Evolutionary conservation across 2,329 filamentous ascomycete genomes (phyloP).

Genomic region (Coniella lustricola): DNA sequence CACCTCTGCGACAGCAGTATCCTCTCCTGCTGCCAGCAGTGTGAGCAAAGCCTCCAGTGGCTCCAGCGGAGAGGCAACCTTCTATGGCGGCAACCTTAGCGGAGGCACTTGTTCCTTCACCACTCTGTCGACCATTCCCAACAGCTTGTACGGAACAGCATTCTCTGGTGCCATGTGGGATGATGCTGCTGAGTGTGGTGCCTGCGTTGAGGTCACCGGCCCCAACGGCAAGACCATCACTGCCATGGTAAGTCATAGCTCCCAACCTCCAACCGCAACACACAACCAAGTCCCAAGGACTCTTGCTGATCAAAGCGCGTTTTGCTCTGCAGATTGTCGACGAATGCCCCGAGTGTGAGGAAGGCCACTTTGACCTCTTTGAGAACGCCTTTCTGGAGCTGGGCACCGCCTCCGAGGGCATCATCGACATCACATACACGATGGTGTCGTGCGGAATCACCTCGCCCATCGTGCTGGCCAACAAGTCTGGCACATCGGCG

Average conservation of each 20-base stretch:
- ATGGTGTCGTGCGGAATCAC: constrained; percentile 35
- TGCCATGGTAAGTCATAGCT: constrained; percentile 52
- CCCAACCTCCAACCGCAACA: background rate
- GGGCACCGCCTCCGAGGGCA: constrained; percentile 28
- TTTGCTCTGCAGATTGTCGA: constrained; percentile 32
- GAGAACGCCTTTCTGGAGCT: constrained; percentile 33
- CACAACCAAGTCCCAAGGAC: background rate
- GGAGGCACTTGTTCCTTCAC: constrained; percentile 59
- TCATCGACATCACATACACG: constrained; percentile 29
- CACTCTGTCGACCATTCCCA: constrained; percentile 51
- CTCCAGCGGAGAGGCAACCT: constrained; percentile 38
- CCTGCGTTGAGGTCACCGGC: constrained; percentile 53
- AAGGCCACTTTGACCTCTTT: constrained; percentile 38
- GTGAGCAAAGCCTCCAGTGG: constrained; percentile 1
- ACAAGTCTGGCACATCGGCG: constrained; percentile 36
- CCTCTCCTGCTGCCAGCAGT: background rate
- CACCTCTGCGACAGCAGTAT: background rate
- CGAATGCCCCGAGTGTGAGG: constrained; percentile 35
- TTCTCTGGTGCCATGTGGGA: constrained; percentile 53
- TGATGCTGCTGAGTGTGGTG: constrained; percentile 49
- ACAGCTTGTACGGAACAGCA: constrained; percentile 53
- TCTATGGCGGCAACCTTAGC: constrained; percentile 47
- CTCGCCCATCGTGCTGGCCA: constrained; percentile 34
- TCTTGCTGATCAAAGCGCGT: no score
- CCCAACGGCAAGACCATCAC: constrained; percentile 50